Conservation (phyloP, 2,329 filamentous ascomycete species). For the Pestalotiopsis sp. region DNA sequence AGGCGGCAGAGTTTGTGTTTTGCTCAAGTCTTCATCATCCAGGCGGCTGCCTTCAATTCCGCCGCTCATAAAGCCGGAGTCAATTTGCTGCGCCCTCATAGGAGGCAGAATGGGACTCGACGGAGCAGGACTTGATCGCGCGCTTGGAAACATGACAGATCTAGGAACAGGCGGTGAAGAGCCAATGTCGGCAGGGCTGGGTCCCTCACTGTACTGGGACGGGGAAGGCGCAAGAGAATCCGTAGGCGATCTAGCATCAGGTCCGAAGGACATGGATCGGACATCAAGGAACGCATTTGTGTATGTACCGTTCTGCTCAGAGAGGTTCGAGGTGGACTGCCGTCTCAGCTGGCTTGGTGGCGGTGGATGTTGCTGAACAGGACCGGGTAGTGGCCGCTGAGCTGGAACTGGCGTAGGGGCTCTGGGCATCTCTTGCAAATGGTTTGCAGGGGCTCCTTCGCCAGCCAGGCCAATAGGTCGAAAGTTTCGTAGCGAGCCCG, state of each 20-base stretch:
- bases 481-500: slow-evolving; percentile 84
- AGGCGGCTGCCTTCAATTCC: slow-evolving; percentile 62
- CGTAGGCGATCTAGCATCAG: slow-evolving; percentile 57
- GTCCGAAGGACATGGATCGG: slow-evolving; percentile 44
- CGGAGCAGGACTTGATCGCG: slow-evolving; percentile 64
- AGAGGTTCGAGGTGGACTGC: slow-evolving; percentile 61
- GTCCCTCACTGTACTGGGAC: slow-evolving; percentile 54
- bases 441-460: slow-evolving; percentile 46
- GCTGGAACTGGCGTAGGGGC: slow-evolving; percentile 77
- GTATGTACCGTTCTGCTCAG: slow-evolving; percentile 40
- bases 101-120: slow-evolving; percentile 80
- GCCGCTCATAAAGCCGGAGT: slow-evolving; percentile 88
- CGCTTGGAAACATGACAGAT: slow-evolving; percentile 50
- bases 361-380: slow-evolving; percentile 33
- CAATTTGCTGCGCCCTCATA: slow-evolving; percentile 65
- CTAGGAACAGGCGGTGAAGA: slow-evolving; percentile 87
- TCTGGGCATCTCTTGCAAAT: slow-evolving; percentile 73
- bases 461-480: slow-evolving; percentile 67
- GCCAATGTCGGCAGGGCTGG: slow-evolving; percentile 80
- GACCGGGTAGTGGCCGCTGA: slow-evolving; percentile 25
- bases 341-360: slow-evolving; percentile 59
- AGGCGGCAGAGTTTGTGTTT: slow-evolving; percentile 37
- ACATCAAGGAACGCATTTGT: slow-evolving; percentile 34
- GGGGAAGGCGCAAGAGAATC: slow-evolving; percentile 57
- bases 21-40: slow-evolving; percentile 63